phyloP scores from a whole-genome alignment of 495 filamentous ascomycete genomes.

The Penicillium silybi region DNA sequence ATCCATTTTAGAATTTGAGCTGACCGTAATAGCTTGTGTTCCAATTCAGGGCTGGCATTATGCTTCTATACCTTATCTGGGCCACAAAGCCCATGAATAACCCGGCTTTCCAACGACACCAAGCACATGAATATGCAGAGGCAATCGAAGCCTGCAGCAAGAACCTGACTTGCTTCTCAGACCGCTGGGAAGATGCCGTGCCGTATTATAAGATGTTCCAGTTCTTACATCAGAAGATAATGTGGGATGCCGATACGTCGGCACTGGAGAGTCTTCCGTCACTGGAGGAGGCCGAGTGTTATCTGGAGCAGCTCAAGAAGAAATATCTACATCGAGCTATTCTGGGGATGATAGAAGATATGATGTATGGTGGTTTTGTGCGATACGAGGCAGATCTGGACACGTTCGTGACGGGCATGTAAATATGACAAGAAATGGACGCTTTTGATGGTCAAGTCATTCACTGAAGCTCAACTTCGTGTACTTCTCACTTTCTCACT shows the following conservation, averaged over 20 bases:
- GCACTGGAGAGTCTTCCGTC: background rate
- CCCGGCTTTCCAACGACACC: background rate
- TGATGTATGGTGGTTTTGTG: constrained; percentile 17
- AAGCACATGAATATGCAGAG: constrained; percentile 14
- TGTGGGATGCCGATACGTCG: background rate
- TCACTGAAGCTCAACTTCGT: background rate
- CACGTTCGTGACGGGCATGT: constrained; percentile 6
- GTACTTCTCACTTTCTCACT: background rate
- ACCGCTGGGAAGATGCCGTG: constrained; percentile 25
- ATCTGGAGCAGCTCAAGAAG: constrained; percentile 23
- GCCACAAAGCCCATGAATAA: constrained; percentile 11
- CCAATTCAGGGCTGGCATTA: constrained; percentile 30
- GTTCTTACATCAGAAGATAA: constrained; percentile 18
- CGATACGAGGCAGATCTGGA: constrained; percentile 6
- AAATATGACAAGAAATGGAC: background rate
- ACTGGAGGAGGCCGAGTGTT: constrained; percentile 15
- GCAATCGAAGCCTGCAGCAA: constrained; percentile 21
- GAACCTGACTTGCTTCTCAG: constrained; percentile 23
- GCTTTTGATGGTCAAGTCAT: too few relatives aligned
- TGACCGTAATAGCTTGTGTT: constrained; percentile 24
- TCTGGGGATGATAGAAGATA: constrained; percentile 33
- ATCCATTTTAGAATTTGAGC: too few relatives aligned
- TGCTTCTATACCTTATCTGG: constrained; percentile 33
- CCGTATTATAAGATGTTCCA: constrained; percentile 23
- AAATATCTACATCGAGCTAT: constrained; percentile 29